Evolutionary conservation across 2,329 filamentous ascomycete species (phyloP).

Genomic region (Botrytis galanthina): DNA sequence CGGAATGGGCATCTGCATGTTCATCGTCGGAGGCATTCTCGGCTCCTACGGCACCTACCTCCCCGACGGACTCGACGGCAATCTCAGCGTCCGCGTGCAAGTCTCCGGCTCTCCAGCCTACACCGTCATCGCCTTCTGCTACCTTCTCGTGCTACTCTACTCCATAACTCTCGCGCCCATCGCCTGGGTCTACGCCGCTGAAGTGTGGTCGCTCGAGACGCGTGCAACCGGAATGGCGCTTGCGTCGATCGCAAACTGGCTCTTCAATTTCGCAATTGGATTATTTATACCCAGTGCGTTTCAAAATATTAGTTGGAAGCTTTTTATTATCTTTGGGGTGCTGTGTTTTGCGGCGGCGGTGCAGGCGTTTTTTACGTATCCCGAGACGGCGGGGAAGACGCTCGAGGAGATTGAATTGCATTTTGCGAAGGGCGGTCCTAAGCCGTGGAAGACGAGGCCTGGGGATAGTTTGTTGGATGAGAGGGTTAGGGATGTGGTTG

Average conservation of each 20-base stretch:
- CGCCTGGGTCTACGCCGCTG: constrained; percentile 64
- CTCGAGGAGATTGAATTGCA: constrained; percentile 40
- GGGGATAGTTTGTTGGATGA: constrained; percentile 26
- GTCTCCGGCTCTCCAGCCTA: constrained; percentile 54
- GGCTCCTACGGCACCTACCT: constrained; percentile 43
- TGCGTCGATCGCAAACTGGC: constrained; percentile 53
- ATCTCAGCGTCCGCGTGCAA: constrained; percentile 52
- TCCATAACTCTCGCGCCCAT: constrained; percentile 62
- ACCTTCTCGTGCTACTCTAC: constrained; percentile 62
- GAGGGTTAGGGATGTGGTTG: constrained; percentile 25
- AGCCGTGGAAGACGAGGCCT: constrained; percentile 31
- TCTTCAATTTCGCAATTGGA: constrained; percentile 60
- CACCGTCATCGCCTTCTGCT: constrained; percentile 63
- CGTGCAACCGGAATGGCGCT: constrained; percentile 59
- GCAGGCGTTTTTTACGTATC: constrained; percentile 35
- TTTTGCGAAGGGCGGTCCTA: constrained; percentile 30
- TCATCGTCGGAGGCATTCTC: constrained; percentile 47
- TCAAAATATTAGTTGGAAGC: constrained; percentile 55
- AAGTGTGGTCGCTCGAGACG: constrained; percentile 61
- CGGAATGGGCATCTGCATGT: constrained; percentile 46
- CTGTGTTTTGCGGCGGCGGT: constrained; percentile 46
- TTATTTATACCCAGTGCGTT: constrained; percentile 58
- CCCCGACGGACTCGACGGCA: constrained; percentile 45
- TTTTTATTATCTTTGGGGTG: constrained; percentile 50
- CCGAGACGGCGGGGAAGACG: constrained; percentile 39